Evolutionary conservation across 2,329 filamentous ascomycete genomes (phyloP), one percentile per base, ranked within the genome.

Genomic region (Hymenoscyphus linearis): DNA sequence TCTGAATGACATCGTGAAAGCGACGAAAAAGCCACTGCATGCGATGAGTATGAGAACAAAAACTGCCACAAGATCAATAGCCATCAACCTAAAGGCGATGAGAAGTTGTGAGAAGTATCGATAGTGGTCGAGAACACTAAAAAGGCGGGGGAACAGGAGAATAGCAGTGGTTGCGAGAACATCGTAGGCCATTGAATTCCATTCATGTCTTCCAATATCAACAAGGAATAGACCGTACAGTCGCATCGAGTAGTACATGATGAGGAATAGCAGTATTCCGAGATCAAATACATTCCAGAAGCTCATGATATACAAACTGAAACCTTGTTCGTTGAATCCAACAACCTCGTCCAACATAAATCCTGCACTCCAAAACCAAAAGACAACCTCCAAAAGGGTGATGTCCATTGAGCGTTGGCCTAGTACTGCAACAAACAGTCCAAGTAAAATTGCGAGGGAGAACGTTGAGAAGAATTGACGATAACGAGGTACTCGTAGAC

Each of bases 211-310:
- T 58, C 79, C 78, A 25, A 87, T 83, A 66, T 93, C 89, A 1
- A 91, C 85, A 67, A 96, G 80, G 62, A 96, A 86, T 57, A 96
- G 88, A 22, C 92, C 91, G 70, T 96, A 96, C 14, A 95, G 82
- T 60, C 93, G 86, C 78, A 97, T 86, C 69, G 89, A 90, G 73
- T 96, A 96, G 78, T 97, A 97, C 60, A 90, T 83, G 69, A 96
- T 86, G 68, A 97, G 85, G 63, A 97, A 79, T 26, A 96, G 77
- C 58, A 97, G 77, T 58, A 97, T 97, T 9, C 93, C 93, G 40
- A 97, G 79, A 72, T 97, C 93, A 74, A 97, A 96, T 40, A 93
- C 85, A 74, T 97, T 97, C 93, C 93, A 97, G 74, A 97, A 95
- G 73, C 91, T 96, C 86, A 97, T 93, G 70, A 97, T 91, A 76